Conservation (phyloP, 2,329 filamentous ascomycete genomes). For the Lasiodiplodia hormozganensis region DNA sequence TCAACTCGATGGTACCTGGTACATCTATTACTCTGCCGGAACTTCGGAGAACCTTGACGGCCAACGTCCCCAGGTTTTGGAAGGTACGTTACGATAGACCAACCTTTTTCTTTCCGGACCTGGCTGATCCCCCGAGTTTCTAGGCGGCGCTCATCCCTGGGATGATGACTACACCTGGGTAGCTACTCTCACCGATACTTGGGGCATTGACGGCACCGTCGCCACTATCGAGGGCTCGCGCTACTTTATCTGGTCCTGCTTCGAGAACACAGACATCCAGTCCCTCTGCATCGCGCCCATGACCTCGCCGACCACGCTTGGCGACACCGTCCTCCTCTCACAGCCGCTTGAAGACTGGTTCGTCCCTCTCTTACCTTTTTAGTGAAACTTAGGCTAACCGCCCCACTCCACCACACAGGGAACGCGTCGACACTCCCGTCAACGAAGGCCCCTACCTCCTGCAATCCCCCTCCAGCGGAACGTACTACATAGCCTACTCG, state of each 20-base stretch:
- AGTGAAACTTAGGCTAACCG: background rate
- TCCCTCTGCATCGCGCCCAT: conserved; percentile 51
- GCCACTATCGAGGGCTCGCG: conserved; percentile 56
- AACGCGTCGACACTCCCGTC: conserved; percentile 57
- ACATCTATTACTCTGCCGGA: conserved; percentile 65
- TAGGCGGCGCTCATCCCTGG: conserved; percentile 61
- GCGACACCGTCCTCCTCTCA: conserved; percentile 58
- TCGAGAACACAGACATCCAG: conserved; percentile 51
- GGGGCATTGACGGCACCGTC: conserved; percentile 63
- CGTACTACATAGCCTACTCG: conserved; percentile 61
- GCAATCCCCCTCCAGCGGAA: conserved; percentile 55
- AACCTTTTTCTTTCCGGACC: background rate
- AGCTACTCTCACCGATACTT: conserved; percentile 56
- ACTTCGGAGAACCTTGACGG: conserved; percentile 54
- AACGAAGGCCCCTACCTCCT: conserved; percentile 63
- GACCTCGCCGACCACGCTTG: conserved; percentile 53
- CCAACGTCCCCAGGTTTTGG: conserved; percentile 61
- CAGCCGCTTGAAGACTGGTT: conserved; percentile 57
- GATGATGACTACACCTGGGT: conserved; percentile 58
- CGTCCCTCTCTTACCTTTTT: conserved; percentile 3
- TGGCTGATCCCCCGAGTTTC: background rate
- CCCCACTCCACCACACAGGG: conserved; percentile 35
- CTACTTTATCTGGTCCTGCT: conserved; percentile 64
- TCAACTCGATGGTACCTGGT: conserved; percentile 54
- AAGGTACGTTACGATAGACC: conserved; percentile 47